These are phyloP conservation scores for Xerocomus spinulosus DNA, from an alignment of 768 basidiomycete species.

Conservation along the genomic window DNA sequence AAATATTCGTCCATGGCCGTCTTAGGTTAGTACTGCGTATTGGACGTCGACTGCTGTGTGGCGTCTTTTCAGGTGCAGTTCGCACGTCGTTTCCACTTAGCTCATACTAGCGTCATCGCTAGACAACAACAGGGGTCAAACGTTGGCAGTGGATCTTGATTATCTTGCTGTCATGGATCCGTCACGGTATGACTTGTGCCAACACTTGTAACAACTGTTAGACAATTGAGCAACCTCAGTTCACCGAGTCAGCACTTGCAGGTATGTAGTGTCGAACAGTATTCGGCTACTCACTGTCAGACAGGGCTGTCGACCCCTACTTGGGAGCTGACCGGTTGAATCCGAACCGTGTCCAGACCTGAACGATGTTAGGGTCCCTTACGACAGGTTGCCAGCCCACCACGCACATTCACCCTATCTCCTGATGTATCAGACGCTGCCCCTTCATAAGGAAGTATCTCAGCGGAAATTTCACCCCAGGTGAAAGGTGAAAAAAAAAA, in stretches of 20 bases:
- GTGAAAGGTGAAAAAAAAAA: slow-evolving; percentile 9
- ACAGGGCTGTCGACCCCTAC: background rate
- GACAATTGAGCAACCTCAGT: too few relatives aligned
- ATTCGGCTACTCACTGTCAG: background rate
- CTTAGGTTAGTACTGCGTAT: background rate
- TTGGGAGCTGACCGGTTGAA: background rate
- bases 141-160: slow-evolving; percentile 13
- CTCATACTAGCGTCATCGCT: slow-evolving; percentile 15
- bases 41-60: slow-evolving; percentile 1
- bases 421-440: slow-evolving; percentile 6
- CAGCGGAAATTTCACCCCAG: slow-evolving; percentile 12
- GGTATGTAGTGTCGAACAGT: background rate
- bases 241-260: too few relatives aligned
- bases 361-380: slow-evolving; percentile 14
- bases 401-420: slow-evolving; percentile 17
- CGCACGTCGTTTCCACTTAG: slow-evolving; percentile 7
- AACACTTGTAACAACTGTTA: background rate
- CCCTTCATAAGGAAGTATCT: slow-evolving; percentile 14
- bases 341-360: background rate
- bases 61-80: background rate
- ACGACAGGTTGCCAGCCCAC: slow-evolving; percentile 21
- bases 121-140: background rate
- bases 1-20: slow-evolving; percentile 4
- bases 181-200: background rate
- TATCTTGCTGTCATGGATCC: background rate